phyloP scores from a whole-genome alignment of 768 basidiomycete species.

The Stropharia rugosoannulata region DNA sequence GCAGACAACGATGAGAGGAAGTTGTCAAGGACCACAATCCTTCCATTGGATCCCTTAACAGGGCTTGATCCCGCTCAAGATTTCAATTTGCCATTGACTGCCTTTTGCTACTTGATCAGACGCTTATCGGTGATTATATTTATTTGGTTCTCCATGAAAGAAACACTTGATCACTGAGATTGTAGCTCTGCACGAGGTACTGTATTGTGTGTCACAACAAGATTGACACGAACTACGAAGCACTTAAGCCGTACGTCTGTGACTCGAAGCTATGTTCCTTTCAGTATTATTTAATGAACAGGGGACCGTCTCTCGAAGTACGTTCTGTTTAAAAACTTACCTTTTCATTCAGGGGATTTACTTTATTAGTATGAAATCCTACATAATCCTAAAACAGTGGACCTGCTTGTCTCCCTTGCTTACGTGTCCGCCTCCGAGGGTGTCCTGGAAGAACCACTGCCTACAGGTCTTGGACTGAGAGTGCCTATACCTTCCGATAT shows the following conservation, averaged over 20 bases:
- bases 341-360: background rate
- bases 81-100: slow-evolving; percentile 61
- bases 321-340: slow-evolving; percentile 6
- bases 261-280: slow-evolving; percentile 63
- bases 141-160: background rate
- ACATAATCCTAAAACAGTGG: slow-evolving; percentile 61
- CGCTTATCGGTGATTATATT: slow-evolving; percentile 49
- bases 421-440: slow-evolving; percentile 55
- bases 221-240: slow-evolving; percentile 49
- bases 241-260: slow-evolving; percentile 76
- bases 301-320: slow-evolving; percentile 69
- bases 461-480: slow-evolving; percentile 57
- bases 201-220: slow-evolving; percentile 76
- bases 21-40: slow-evolving; percentile 35
- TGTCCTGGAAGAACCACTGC: slow-evolving; percentile 55
- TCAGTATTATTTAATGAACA: slow-evolving; percentile 65
- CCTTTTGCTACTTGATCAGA: slow-evolving; percentile 65
- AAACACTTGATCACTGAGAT: background rate
- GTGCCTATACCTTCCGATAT: slow-evolving; percentile 38
- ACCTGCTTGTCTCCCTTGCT: slow-evolving; percentile 65
- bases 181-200: slow-evolving; percentile 62
- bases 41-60: slow-evolving; percentile 58
- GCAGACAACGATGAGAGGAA: slow-evolving; percentile 46
- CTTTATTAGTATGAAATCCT: slow-evolving; percentile 62
- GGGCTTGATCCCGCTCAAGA: slow-evolving; percentile 28